Evolutionary conservation across 2,329 filamentous ascomycete genomes (phyloP).

Genomic region (Diaporthe ilicicola): DNA sequence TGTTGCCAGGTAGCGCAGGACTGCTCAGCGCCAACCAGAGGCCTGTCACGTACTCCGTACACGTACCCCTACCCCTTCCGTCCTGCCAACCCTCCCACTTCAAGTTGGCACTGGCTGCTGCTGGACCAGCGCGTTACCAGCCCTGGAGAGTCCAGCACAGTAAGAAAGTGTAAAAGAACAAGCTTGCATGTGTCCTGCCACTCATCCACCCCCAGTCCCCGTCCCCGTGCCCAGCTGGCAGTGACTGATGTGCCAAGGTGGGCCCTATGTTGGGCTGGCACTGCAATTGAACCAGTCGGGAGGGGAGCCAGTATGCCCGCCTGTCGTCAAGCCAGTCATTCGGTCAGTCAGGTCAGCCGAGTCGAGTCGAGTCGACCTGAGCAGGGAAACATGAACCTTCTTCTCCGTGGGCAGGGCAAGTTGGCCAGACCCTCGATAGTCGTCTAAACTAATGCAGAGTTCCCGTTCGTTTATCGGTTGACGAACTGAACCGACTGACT

Average conservation of each 20-base stretch:
- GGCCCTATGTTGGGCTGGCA: slow-evolving; percentile 18
- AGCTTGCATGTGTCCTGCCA: background rate
- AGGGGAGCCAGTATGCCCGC: slow-evolving; percentile 8
- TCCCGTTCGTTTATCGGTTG: background rate
- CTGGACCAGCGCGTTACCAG: slow-evolving; percentile 1
- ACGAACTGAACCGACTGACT: background rate
- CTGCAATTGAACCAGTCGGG: slow-evolving; percentile 12
- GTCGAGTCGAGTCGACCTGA: background rate
- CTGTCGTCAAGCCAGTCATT: background rate
- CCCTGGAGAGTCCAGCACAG: slow-evolving; percentile 18
- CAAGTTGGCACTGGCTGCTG: background rate
- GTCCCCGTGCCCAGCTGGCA: slow-evolving; percentile 16
- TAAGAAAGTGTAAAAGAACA: slow-evolving; percentile 11
- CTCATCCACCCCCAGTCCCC: background rate
- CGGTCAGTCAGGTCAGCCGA: background rate
- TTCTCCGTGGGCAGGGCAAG: background rate
- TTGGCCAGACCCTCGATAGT: background rate
- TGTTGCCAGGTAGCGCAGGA: slow-evolving; percentile 17
- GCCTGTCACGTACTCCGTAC: background rate
- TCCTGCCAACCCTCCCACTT: no score
- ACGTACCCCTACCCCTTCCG: no score
- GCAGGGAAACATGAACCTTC: background rate
- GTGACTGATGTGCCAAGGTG: slow-evolving; percentile 19
- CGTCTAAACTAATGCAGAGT: slow-evolving; percentile 19
- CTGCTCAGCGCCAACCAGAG: slow-evolving; percentile 18